Percentiles rank a stretch among this genome's conserved stretches.
Evolutionary conservation across 2,329 filamentous ascomycete genomes (phyloP).

Genomic region (Penicillium paneum): DNA sequence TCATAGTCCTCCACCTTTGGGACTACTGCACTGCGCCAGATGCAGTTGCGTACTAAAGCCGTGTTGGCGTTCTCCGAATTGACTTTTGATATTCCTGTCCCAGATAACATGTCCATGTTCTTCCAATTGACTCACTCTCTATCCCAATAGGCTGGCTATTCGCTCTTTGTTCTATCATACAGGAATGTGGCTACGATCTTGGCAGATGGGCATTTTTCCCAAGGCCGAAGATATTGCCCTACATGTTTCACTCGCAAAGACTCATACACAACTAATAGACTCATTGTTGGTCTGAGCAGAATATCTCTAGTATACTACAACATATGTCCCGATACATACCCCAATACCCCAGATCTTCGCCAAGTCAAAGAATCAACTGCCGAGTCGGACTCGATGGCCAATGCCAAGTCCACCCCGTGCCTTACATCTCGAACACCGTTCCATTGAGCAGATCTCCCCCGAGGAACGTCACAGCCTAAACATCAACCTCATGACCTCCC

Average conservation of each 20-base stretch:
- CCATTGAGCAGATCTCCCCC: neutral
- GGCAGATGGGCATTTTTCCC: neutral
- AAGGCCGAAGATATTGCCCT: neutral
- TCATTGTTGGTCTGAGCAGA: neutral
- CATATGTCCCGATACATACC: neutral
- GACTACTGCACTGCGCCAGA: slow-evolving; percentile 7
- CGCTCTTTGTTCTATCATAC: neutral
- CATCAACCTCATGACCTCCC: neutral
- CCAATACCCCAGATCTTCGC: neutral
- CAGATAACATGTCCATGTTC: neutral
- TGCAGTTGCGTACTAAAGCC: slow-evolving; percentile 1
- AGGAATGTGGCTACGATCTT: neutral
- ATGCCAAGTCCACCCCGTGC: slow-evolving; percentile 4
- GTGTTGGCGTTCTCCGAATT: neutral
- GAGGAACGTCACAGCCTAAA: neutral
- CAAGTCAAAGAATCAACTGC: neutral
- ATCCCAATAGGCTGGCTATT: neutral
- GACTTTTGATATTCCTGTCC: neutral
- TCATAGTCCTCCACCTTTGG: neutral
- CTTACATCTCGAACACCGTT: neutral
- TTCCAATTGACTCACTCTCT: neutral
- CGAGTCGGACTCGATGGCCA: neutral
- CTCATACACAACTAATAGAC: neutral
- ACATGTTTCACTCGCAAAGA: neutral
- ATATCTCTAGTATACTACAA: neutral